Percentiles rank a stretch among this genome's conserved stretches.
phyloP scores from a whole-genome alignment of 306 rosid genomes.

The Styphnolobium japonicum region DNA sequence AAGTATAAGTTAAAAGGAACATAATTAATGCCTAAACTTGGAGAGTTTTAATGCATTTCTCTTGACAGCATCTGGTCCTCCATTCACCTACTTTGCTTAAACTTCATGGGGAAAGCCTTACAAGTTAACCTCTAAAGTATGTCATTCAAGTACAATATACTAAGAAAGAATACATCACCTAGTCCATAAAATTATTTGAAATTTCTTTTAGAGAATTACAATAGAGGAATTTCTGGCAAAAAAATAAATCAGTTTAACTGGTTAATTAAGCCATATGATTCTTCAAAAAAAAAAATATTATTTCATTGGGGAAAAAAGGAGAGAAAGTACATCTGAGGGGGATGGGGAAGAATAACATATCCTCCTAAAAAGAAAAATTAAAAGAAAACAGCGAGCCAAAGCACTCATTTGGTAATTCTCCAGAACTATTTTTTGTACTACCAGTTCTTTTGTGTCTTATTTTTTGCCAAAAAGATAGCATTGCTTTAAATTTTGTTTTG shows the following conservation, averaged over 20 bases:
- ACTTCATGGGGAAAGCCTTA: not conserved
- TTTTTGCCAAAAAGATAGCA: not conserved
- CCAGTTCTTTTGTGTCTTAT: not conserved
- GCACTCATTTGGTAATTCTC: not conserved
- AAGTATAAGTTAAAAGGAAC: not conserved
- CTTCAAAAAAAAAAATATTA: not conserved
- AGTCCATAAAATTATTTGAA: not conserved
- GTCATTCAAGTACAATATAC: not conserved
- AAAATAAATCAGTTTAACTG: not conserved
- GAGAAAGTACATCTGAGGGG: not conserved
- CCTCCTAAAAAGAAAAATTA: not conserved
- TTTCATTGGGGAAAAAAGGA: not conserved
- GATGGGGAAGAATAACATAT: not conserved
- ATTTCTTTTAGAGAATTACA: not conserved
- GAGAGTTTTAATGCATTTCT: not conserved
- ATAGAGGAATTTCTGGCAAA: not conserved
- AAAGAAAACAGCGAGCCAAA: not conserved
- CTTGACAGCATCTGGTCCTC: not conserved
- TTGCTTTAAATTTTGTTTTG: not conserved
- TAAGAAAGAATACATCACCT: not conserved
- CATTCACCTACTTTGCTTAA: not conserved
- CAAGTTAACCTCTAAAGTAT: slow-evolving; percentile 7
- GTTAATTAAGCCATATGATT: not conserved
- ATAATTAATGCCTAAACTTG: not conserved
- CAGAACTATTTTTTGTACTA: not conserved